Percentiles rank a stretch among this genome's conserved stretches.
Conservation (phyloP, 805 yeast genomes). For the Henningerozyma blattae region DNA sequence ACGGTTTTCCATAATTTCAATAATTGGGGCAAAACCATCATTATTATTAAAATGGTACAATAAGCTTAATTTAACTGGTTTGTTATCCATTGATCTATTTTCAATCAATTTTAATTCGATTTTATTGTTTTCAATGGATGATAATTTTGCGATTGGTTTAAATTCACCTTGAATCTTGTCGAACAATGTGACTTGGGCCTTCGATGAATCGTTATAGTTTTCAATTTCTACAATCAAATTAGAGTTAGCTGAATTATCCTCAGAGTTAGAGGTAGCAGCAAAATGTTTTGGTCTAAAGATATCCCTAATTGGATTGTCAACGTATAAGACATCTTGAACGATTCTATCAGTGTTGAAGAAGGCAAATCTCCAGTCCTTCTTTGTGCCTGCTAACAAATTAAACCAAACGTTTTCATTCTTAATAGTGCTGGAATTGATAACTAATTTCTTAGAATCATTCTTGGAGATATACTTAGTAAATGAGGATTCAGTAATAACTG, state of each 20-base stretch:
- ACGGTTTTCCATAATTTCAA: constrained; percentile 82
- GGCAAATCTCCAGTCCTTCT: constrained; percentile 84
- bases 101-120: constrained; percentile 73
- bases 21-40: constrained; percentile 92
- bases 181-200: constrained; percentile 49
- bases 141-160: constrained; percentile 55
- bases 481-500: constrained; percentile 25
- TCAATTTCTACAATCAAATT: constrained; percentile 46
- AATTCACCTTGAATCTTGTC: constrained; percentile 66
- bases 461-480: constrained; percentile 8
- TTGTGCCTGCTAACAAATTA: constrained; percentile 64
- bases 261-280: no score
- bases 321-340: constrained; percentile 77
- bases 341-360: constrained; percentile 66
- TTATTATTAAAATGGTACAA: constrained; percentile 68
- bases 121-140: constrained; percentile 34
- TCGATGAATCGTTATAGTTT: constrained; percentile 36
- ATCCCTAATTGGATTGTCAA: constrained; percentile 65
- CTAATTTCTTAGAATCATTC: constrained; percentile 8
- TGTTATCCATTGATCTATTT: constrained; percentile 70
- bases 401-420: constrained; percentile 52
- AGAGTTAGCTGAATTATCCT: constrained; percentile 33
- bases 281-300: constrained; percentile 81
- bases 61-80: constrained; percentile 65
- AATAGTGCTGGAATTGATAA: constrained; percentile 11